Percentiles rank a stretch among this genome's conserved stretches.
These are phyloP conservation scores for Penicillium sp. DNA, from an alignment of 2,329 filamentous ascomycete species.

Conservation along the genomic window DNA sequence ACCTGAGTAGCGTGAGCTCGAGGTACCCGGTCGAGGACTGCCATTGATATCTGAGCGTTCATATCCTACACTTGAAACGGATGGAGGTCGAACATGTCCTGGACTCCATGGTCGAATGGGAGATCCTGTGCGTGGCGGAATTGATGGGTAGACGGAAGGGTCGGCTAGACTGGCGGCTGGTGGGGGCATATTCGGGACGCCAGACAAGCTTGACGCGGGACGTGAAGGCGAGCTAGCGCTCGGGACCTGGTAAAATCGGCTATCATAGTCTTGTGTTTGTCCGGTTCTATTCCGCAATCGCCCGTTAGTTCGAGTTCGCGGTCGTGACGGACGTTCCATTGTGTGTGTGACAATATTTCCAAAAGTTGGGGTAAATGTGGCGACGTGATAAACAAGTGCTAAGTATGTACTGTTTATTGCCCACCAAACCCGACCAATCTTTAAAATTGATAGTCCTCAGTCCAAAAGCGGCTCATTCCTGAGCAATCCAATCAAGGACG, in stretches of 20 bases:
- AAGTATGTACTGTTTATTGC: conserved; percentile 10
- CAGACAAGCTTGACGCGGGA: conserved; percentile 45
- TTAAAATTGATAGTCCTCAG: not conserved
- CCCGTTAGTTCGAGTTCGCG: conserved; percentile 25
- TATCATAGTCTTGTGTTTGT: conserved; percentile 16
- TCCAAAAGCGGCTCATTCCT: conserved; percentile 4
- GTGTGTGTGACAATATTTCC: not conserved
- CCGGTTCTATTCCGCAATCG: conserved; percentile 19
- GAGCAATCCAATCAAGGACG: not conserved
- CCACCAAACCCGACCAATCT: not conserved
- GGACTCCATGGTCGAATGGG: conserved; percentile 54
- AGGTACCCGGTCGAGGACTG: conserved; percentile 84
- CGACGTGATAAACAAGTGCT: conserved; percentile 3
- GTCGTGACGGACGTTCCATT: conserved; percentile 19
- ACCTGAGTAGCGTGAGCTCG: conserved; percentile 83
- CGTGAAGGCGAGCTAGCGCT: conserved; percentile 36
- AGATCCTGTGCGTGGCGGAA: conserved; percentile 37
- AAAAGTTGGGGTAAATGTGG: not conserved
- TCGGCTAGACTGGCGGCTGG: conserved; percentile 37
- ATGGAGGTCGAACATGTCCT: conserved; percentile 71
- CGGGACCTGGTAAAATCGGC: conserved; percentile 29
- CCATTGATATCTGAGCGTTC: conserved; percentile 89
- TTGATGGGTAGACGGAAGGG: conserved; percentile 38
- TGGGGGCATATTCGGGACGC: conserved; percentile 43
- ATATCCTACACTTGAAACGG: conserved; percentile 65